Evolutionary conservation across 1,284 basidiomycete genomes (phyloP).

Genomic region (Leccinum griseonigrum): DNA sequence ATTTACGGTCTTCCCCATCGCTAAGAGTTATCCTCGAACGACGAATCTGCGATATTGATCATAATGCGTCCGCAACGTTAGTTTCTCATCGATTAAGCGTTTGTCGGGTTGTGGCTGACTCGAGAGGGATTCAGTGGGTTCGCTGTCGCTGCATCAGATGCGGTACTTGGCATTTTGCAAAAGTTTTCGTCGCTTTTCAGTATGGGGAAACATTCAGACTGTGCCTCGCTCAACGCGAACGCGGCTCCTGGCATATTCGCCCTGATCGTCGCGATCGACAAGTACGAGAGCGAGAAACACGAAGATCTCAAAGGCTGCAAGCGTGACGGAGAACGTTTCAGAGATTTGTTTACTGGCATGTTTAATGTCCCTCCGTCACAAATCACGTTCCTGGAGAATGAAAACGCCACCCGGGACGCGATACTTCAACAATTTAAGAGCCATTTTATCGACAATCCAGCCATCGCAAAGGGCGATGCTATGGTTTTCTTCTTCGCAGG

Average conservation of each 20-base stretch:
- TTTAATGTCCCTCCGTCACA: neutral
- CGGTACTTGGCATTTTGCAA: neutral
- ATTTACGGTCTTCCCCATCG: neutral
- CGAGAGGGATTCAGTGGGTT: neutral
- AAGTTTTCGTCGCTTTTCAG: neutral
- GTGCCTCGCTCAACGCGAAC: neutral
- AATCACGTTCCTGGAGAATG: neutral
- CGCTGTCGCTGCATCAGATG: neutral
- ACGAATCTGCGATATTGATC: neutral
- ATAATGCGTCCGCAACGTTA: neutral
- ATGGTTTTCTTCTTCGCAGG: slow-evolving; percentile 3
- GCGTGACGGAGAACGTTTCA: slow-evolving; percentile 1
- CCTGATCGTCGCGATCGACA: slow-evolving; percentile 1
- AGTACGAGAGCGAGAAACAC: neutral
- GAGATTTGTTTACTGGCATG: neutral
- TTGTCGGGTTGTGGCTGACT: neutral
- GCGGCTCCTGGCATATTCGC: neutral
- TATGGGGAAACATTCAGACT: neutral
- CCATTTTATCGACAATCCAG: neutral
- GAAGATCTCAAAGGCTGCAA: neutral
- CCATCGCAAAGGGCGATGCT: neutral
- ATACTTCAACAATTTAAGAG: neutral
- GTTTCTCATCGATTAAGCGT: neutral
- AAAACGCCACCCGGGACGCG: neutral
- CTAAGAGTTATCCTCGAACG: neutral